Evolutionary conservation across 1,284 basidiomycete genomes (phyloP), one percentile per base, ranked within the genome.

Genomic region (Gastroboletus turbinatus): DNA sequence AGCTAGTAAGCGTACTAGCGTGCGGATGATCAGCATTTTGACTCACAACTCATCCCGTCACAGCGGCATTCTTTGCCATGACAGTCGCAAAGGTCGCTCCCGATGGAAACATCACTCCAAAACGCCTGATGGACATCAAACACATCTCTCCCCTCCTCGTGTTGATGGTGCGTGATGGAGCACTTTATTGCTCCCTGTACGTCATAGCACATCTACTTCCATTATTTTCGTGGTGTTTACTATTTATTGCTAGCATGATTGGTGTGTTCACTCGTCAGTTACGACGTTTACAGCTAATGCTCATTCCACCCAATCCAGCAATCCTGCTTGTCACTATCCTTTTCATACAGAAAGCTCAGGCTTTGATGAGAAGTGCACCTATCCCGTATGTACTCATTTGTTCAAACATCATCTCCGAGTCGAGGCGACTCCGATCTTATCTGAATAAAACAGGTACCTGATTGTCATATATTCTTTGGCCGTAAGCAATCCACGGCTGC

Each of bases 91-190:
- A 27, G 11, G 40, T 50, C 16, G 2, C 33, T 35, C 32, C 46
- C 7, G 8, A 40, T 5, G 19, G 23, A 11, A n/a, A 25, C 7
- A 21, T 17, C 4, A 45, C 30, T 17, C 46, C 14, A 19, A 29
- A 5, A 3, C 42, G 7, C n/a, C 23, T 47, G 17, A 42, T 43
- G 32, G 16, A 47, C 21, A 5, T 43, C 33, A 47, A 40, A 47
- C 9, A 45, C 13, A 17, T 58, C 30, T 35, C 56, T 14, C 55
- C 55, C 3, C 33, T 57, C 11, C 27, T 57, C 11, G 16, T 52
- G n/a, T 45, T 21, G 27, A 58, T 57, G 33, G 43, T 57, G 29
- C 46, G 56, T 10, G 55, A 57, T 19, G 55, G 55, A 4, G 55
- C 55, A 19, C 3, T 57, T 13, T 57, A 39, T 19, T 57, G 58